phyloP scores from a whole-genome alignment of 2,329 filamentous ascomycete genomes.

The Monascus ruber region DNA sequence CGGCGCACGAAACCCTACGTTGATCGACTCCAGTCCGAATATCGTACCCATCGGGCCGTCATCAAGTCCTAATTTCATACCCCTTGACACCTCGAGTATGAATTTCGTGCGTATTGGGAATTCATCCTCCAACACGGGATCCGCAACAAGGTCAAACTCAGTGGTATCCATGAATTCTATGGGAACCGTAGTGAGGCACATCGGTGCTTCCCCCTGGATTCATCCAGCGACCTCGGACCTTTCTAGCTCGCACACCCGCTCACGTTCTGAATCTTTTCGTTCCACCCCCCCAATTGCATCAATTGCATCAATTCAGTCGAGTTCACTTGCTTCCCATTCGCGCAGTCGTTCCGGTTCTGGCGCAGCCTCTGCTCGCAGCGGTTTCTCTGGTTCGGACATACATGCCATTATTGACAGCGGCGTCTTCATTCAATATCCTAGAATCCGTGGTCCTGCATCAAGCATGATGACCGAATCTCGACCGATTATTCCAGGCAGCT shows the following conservation, averaged over 20 bases:
- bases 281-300: slow-evolving; percentile 31
- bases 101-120: slow-evolving; percentile 23
- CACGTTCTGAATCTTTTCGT: slow-evolving; percentile 20
- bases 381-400: slow-evolving; percentile 23
- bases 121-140: slow-evolving; percentile 20
- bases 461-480: slow-evolving; percentile 31
- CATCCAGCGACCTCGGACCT: slow-evolving; percentile 22
- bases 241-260: slow-evolving; percentile 15
- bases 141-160: slow-evolving; percentile 25
- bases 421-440: slow-evolving; percentile 27
- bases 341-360: slow-evolving; percentile 21
- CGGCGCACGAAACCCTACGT: slow-evolving; percentile 11
- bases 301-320: slow-evolving; percentile 23
- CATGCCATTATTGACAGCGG: slow-evolving; percentile 26
- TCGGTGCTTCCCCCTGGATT: slow-evolving; percentile 22
- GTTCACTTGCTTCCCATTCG: slow-evolving; percentile 15
- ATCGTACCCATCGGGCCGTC: slow-evolving; percentile 25
- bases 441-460: slow-evolving; percentile 24
- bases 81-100: slow-evolving; percentile 27
- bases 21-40: slow-evolving; percentile 30
- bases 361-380: slow-evolving; percentile 23
- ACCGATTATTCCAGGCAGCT: slow-evolving; percentile 8
- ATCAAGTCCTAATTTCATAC: slow-evolving; percentile 31
- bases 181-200: slow-evolving; percentile 30
- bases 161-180: slow-evolving; percentile 29